These are phyloP conservation scores for Physcomitrium patens DNA, from an alignment of 225 moss, liverwort and hornwort species.

Conservation along the genomic window DNA sequence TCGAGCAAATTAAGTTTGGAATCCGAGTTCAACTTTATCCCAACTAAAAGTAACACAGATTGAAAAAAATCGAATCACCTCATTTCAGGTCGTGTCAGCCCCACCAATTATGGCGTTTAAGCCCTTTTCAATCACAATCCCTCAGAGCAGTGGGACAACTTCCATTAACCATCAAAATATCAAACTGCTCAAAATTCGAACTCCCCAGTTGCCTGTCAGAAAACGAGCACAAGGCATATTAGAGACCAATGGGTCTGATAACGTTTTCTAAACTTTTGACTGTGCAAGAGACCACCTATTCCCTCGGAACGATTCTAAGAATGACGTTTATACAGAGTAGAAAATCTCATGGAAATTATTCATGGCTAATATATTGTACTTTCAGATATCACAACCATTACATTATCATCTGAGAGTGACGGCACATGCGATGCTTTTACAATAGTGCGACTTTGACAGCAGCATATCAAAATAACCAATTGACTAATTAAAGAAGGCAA, in stretches of 20 bases:
- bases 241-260: not conserved
- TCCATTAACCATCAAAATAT: constrained; percentile 28
- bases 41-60: too few relatives aligned
- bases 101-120: too few relatives aligned
- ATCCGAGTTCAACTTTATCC: too few relatives aligned
- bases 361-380: not conserved
- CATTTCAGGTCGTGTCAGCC: too few relatives aligned
- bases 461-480: too few relatives aligned
- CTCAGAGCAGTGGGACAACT: constrained; percentile 19
- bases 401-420: not conserved
- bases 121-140: constrained; percentile 32
- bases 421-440: not conserved
- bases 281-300: not conserved
- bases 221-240: constrained; percentile 8
- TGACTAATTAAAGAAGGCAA: not conserved
- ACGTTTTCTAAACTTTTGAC: not conserved
- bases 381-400: not conserved
- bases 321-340: not conserved
- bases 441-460: not conserved
- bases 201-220: constrained; percentile 82
- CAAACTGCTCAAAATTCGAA: constrained; percentile 78
- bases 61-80: too few relatives aligned
- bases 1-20: too few relatives aligned
- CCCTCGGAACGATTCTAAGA: not conserved
- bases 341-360: not conserved